Percentiles rank a stretch among this genome's conserved stretches.
phyloP scores from a whole-genome alignment of 1,284 basidiomycete species.

The Cryptococcus sp. region DNA sequence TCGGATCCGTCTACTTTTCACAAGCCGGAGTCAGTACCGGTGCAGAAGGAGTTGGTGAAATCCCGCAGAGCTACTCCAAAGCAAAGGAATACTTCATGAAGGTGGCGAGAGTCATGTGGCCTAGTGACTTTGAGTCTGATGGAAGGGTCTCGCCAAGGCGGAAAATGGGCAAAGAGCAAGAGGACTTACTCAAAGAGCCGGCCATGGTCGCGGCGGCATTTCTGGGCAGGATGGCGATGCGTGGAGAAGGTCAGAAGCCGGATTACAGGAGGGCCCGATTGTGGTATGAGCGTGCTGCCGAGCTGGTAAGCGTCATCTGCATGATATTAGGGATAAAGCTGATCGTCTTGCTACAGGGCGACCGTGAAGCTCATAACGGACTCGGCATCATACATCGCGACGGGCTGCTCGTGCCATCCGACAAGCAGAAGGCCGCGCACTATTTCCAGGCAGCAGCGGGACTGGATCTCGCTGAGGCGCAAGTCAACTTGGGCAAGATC shows the following conservation, averaged over 20 bases:
- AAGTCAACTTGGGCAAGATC: conserved; percentile 84
- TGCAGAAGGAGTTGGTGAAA: conserved; percentile 82
- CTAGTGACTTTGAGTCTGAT: conserved; percentile 62
- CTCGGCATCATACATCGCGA: conserved; percentile 91
- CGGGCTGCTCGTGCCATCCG: conserved; percentile 67
- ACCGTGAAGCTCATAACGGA: conserved; percentile 83
- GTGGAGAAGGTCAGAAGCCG: conserved; percentile 85
- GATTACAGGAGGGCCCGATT: conserved; percentile 78
- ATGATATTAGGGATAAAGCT: neutral
- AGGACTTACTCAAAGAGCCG: conserved; percentile 65
- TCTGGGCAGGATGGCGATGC: conserved; percentile 87
- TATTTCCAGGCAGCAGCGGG: conserved; percentile 80
- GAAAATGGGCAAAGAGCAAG: conserved; percentile 59
- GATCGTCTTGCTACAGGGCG: conserved; percentile 57
- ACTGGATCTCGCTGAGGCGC: conserved; percentile 83
- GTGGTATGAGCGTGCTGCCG: conserved; percentile 89
- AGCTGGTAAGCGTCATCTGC: conserved; percentile 53
- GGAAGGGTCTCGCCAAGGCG: conserved; percentile 51
- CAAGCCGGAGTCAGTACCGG: conserved; percentile 75
- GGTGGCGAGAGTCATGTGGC: conserved; percentile 82
- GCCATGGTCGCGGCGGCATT: conserved; percentile 74
- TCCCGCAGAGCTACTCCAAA: conserved; percentile 70
- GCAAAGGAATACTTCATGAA: conserved; percentile 78
- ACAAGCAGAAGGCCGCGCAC: conserved; percentile 59
- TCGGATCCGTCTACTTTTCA: conserved; percentile 78